Evolutionary conservation across 768 basidiomycete species (phyloP).

Genomic region (Suillus plorans): DNA sequence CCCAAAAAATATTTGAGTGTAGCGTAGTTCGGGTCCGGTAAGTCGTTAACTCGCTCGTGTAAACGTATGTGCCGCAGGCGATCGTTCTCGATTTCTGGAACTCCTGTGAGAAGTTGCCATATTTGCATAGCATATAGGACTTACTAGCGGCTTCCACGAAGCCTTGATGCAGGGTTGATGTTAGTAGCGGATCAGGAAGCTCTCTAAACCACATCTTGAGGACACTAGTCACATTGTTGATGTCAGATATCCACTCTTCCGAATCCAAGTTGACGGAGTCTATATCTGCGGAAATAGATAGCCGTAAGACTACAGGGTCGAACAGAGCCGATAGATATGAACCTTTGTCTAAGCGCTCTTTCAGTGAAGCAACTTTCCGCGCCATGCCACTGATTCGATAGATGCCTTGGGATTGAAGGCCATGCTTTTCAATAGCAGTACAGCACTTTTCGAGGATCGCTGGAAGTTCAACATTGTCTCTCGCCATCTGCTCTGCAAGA

Average conservation of each 20-base stretch:
- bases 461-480: slow-evolving; percentile 90
- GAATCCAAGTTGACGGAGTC: slow-evolving; percentile 85
- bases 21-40: slow-evolving; percentile 98
- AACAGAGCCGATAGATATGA: slow-evolving; percentile 11
- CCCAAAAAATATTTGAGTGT: slow-evolving; percentile 95
- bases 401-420: slow-evolving; percentile 81
- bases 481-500: slow-evolving; percentile 88
- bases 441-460: slow-evolving; percentile 86
- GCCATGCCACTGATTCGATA: slow-evolving; percentile 93
- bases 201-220: slow-evolving; percentile 97
- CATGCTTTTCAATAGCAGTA: slow-evolving; percentile 88
- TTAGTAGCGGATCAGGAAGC: slow-evolving; percentile 91
- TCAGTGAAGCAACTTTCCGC: slow-evolving; percentile 80
- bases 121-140: slow-evolving; percentile 28
- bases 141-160: slow-evolving; percentile 95
- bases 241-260: slow-evolving; percentile 90
- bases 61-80: slow-evolving; percentile 92
- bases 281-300: slow-evolving; percentile 52
- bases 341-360: slow-evolving; percentile 87
- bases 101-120: neutral
- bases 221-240: slow-evolving; percentile 93
- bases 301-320: slow-evolving; percentile 21
- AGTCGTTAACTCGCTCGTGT: slow-evolving; percentile 96
- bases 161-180: slow-evolving; percentile 77
- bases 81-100: slow-evolving; percentile 86